Percentiles rank a stretch among this genome's conserved stretches.
Conservation (phyloP, 2,329 filamentous ascomycete genomes). For the Colletotrichum sublineola region DNA sequence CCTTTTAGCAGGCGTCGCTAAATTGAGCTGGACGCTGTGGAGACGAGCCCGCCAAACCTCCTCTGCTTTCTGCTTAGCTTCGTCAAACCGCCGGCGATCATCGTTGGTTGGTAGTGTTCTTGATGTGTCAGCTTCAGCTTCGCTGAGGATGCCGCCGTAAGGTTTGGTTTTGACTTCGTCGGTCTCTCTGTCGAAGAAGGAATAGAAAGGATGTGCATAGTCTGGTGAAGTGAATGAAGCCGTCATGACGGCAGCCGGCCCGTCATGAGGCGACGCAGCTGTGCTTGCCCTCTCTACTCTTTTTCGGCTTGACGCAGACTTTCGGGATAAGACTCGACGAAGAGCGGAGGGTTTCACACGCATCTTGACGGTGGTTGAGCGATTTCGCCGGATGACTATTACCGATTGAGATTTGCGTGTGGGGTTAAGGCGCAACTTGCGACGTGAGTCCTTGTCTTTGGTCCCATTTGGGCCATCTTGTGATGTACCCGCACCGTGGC, state of each 20-base stretch:
- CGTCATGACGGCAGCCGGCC: slow-evolving; percentile 38
- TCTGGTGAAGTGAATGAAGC: slow-evolving; percentile 53
- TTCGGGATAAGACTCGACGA: slow-evolving; percentile 69
- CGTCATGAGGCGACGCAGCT: slow-evolving; percentile 45
- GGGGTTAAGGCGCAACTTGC: slow-evolving; percentile 70
- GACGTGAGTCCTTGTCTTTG: slow-evolving; percentile 57
- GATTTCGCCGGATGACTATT: slow-evolving; percentile 50
- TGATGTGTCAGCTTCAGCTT: slow-evolving; percentile 90
- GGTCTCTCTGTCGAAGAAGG: slow-evolving; percentile 88
- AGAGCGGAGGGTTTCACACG: slow-evolving; percentile 70
- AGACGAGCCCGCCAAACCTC: slow-evolving; percentile 85
- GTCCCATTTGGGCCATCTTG: slow-evolving; percentile 48
- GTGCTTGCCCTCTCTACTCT: slow-evolving; percentile 54
- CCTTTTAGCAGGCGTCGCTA: slow-evolving; percentile 73
- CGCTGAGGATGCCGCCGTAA: slow-evolving; percentile 92
- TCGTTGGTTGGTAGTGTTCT: slow-evolving; percentile 85
- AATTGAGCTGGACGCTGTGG: slow-evolving; percentile 71
- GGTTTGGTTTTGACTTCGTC: slow-evolving; percentile 94
- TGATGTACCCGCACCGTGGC: slow-evolving; percentile 52
- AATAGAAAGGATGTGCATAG: slow-evolving; percentile 86
- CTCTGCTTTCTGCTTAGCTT: slow-evolving; percentile 90
- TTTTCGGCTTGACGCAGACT: slow-evolving; percentile 66
- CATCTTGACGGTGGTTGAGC: slow-evolving; percentile 67
- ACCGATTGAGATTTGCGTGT: slow-evolving; percentile 55
- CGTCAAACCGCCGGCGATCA: slow-evolving; percentile 89